These are phyloP conservation scores for Clavispora asparagi DNA, from an alignment of 805 yeast genomes.

Conservation along the genomic window DNA sequence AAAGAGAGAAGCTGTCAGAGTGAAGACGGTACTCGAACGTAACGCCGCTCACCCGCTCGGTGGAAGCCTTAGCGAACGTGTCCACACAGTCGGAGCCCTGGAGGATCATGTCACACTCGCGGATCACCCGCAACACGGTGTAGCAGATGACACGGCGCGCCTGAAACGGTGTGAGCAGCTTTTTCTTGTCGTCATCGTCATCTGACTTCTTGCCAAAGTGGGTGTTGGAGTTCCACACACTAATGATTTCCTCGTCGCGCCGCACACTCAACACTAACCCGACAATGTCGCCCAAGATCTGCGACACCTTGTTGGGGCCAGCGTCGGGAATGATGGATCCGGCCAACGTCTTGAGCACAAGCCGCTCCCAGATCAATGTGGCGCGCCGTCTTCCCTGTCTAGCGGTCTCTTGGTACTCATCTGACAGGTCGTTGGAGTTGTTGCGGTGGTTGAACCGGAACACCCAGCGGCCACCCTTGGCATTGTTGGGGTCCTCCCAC, in stretches of 20 bases:
- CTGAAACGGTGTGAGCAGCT: constrained; percentile 37
- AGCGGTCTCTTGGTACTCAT: constrained; percentile 15
- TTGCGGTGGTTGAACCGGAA: constrained; percentile 42
- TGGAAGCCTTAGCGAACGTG: constrained; percentile 29
- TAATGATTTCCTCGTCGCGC: constrained; percentile 53
- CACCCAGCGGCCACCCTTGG: constrained; percentile 61
- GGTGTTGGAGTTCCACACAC: constrained; percentile 57
- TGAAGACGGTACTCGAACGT: constrained; percentile 45
- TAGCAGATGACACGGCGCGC: constrained; percentile 44
- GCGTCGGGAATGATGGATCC: constrained; percentile 43
- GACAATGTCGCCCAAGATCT: constrained; percentile 44
- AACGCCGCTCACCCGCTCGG: constrained; percentile 41
- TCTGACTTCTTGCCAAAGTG: constrained; percentile 23
- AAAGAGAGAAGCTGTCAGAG: constrained; percentile 22
- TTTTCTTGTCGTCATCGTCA: constrained; percentile 19
- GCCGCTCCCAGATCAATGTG: constrained; percentile 50
- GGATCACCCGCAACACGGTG: constrained; percentile 39
- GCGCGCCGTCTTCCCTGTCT: constrained; percentile 28
- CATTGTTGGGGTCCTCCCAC: constrained; percentile 63
- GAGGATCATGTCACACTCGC: constrained; percentile 44
- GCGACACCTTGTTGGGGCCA: constrained; percentile 26
- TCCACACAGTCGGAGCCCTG: constrained; percentile 31
- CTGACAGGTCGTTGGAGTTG: constrained; percentile 9
- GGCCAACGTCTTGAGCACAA: constrained; percentile 46
- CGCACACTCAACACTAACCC: constrained; percentile 59